Evolutionary conservation across 2,329 filamentous ascomycete species (phyloP).

Genomic region (Colletotrichum limetticola): DNA sequence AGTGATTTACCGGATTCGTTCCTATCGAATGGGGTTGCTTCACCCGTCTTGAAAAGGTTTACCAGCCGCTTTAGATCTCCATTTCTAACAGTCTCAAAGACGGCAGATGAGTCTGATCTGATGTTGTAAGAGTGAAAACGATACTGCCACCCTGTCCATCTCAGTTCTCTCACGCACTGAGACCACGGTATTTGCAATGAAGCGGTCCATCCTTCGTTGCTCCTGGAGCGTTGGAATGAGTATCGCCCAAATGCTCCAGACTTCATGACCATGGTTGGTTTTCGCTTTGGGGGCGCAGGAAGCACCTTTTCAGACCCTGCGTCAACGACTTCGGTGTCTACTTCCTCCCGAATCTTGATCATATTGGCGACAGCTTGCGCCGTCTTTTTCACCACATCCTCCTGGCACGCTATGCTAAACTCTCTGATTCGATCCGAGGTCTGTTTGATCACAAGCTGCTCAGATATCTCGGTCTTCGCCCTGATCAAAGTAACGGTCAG

Average conservation of each 20-base stretch:
- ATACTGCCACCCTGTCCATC: constrained; percentile 10
- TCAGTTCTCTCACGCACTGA: not conserved
- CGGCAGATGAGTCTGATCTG: not conserved
- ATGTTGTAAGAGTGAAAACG: constrained; percentile 7
- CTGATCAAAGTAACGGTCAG: not conserved
- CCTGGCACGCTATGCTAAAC: not conserved
- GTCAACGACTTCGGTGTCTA: too few relatives aligned
- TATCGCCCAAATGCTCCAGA: too few relatives aligned
- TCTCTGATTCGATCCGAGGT: not conserved
- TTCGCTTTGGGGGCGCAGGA: too few relatives aligned
- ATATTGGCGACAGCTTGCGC: not conserved
- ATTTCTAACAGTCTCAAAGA: too few relatives aligned
- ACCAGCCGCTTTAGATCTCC: too few relatives aligned
- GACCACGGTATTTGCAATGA: not conserved
- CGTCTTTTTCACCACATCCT: not conserved
- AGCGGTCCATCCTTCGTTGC: too few relatives aligned
- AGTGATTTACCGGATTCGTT: too few relatives aligned
- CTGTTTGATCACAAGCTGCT: not conserved
- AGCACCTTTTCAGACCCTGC: too few relatives aligned
- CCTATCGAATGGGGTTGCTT: too few relatives aligned
- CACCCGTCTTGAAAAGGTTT: too few relatives aligned
- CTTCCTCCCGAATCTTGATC: not conserved
- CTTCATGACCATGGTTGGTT: too few relatives aligned
- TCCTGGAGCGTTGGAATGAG: too few relatives aligned
- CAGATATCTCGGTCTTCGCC: not conserved